phyloP scores from a whole-genome alignment of 176 grass and related monocot genomes.

The Oryza nivara region DNA sequence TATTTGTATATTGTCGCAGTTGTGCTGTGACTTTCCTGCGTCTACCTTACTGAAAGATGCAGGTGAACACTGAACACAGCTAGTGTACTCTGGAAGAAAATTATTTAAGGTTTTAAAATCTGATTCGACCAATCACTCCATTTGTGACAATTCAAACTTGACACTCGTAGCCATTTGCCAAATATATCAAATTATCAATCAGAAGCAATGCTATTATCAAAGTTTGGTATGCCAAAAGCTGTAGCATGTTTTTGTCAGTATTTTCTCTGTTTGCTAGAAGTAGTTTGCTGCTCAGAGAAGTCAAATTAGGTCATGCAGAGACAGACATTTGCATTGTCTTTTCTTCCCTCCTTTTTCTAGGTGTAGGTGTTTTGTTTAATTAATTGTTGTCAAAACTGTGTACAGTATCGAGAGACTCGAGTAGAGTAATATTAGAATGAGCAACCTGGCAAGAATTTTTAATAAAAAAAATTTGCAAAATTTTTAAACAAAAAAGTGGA shows the following conservation, averaged over 20 bases:
- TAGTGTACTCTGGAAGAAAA: background rate
- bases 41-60: background rate
- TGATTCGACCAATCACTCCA: background rate
- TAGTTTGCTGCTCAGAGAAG: background rate
- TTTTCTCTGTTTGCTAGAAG: background rate
- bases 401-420: background rate
- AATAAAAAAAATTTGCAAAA: background rate
- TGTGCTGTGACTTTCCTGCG: background rate
- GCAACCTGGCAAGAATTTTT: background rate
- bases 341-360: background rate
- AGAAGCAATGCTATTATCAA: background rate
- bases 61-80: background rate
- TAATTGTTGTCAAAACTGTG: background rate
- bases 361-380: background rate
- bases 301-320: slow-evolving; percentile 25
- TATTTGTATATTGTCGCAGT: background rate
- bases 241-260: background rate
- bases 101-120: background rate
- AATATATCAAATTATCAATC: background rate
- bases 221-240: background rate
- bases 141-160: background rate
- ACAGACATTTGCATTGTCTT: background rate
- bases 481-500: slow-evolving; percentile 1
- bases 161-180: background rate
- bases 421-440: background rate